Conservation (phyloP, 176 grass and related monocot species). For the Paspalum notatum region DNA sequence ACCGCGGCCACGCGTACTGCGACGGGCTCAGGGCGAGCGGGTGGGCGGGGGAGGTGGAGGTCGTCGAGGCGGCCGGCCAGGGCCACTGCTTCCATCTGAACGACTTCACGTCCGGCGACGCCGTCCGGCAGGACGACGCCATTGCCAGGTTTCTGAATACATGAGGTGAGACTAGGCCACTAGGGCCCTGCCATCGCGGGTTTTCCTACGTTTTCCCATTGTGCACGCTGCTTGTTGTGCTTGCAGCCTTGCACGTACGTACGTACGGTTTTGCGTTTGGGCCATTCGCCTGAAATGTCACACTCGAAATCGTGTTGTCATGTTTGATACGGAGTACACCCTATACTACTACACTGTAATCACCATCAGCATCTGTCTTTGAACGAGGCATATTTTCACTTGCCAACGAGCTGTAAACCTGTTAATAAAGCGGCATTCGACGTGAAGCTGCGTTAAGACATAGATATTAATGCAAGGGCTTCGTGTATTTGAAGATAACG, state of each 20-base stretch:
- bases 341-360: neutral
- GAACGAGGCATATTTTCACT: too few species aligned
- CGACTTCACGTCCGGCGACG: slow-evolving; percentile 45
- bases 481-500: too few species aligned
- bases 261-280: neutral
- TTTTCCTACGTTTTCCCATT: too few species aligned
- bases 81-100: slow-evolving; percentile 51
- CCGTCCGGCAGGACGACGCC: slow-evolving; percentile 49
- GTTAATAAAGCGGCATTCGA: too few species aligned
- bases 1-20: slow-evolving; percentile 55
- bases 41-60: slow-evolving; percentile 50
- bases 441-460: too few species aligned
- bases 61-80: slow-evolving; percentile 46
- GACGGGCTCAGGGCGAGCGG: slow-evolving; percentile 43
- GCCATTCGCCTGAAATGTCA: neutral
- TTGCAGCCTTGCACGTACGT: too few species aligned
- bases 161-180: neutral
- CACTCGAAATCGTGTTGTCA: neutral
- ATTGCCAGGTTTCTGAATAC: slow-evolving; percentile 49
- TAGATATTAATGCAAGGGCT: too few species aligned
- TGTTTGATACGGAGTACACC: neutral
- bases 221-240: too few species aligned
- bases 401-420: too few species aligned
- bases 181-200: neutral
- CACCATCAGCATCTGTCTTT: neutral